Base-by-base conservation (phyloP, 331 rosid species). In the Malus hybrid region DNA sequence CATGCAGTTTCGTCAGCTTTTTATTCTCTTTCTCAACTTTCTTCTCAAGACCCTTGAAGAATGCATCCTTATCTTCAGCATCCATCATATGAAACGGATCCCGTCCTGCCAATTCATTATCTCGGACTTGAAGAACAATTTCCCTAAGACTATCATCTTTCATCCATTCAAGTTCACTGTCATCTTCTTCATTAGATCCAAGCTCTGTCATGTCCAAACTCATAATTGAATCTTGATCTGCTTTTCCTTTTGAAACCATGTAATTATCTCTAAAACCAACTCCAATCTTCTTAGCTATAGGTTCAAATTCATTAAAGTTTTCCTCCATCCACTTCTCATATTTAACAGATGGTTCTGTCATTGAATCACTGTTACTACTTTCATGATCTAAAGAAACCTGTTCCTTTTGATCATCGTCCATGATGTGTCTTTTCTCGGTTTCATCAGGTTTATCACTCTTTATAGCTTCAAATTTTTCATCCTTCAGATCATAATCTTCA, bases 131-230 rank as follows among this genome's bases (percentile, higher is more conserved):
- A 75, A 94, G 85, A 77, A 94, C 98, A 85, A 94, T 90, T 72
- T 94, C 96, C 61, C 88, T 85, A 71, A 94, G 98, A 82, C 70
- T 78, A 28, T 91, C 91, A 75, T 94, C 87, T 69, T 86, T 82
- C 95, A 90, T 91, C 98, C 98, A 91, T 80, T 91, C 98, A 75
- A 88, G 75, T 79, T 94, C 97, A 72, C 87, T 84, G 14, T 76
- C 88, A 83, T 87, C 89, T 69, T 82, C 90, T 44, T 36, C 88
- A 29, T 65, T 73, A 85, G 72, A 76, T 70, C 68, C 80, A 64
- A 86, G 86, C 7, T 86, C 82, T 56, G 66, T 77, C 80, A 75
- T 71, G 70, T 87, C 84, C 12, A 82, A 76, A 71, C 80, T 74
- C 48, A 69, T 27, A 75, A 82, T 81, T 65, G 82, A 70, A 56